phyloP scores from a whole-genome alignment of 208 protist genomes.

The Trypanosoma cruzi region DNA sequence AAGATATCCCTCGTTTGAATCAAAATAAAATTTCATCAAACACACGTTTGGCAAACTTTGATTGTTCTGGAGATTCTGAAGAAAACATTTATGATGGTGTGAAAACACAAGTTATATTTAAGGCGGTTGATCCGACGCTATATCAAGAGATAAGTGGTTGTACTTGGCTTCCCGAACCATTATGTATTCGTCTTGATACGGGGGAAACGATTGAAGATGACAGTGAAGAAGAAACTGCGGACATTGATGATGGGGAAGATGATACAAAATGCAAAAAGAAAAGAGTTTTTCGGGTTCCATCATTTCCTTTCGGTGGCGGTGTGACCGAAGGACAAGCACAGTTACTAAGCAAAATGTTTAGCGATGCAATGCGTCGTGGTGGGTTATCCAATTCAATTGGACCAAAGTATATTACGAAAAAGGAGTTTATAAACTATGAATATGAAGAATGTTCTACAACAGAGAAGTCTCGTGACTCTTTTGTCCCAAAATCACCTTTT shows the following conservation, averaged over 20 bases:
- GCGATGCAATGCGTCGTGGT: slow-evolving; percentile 24
- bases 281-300: slow-evolving; percentile 67
- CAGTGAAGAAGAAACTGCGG: slow-evolving; percentile 36
- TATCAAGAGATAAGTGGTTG: slow-evolving; percentile 67
- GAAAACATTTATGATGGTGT: slow-evolving; percentile 77
- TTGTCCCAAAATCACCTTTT: slow-evolving; percentile 71
- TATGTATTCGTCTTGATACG: slow-evolving; percentile 44
- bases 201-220: slow-evolving; percentile 26
- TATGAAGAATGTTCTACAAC: slow-evolving; percentile 48
- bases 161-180: slow-evolving; percentile 76
- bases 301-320: slow-evolving; percentile 87
- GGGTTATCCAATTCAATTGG: slow-evolving; percentile 29
- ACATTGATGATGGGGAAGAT: slow-evolving; percentile 24
- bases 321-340: slow-evolving; percentile 66
- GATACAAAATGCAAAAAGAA: slow-evolving; percentile 5
- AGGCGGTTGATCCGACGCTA: slow-evolving; percentile 55
- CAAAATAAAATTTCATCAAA: slow-evolving; percentile 6
- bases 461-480: slow-evolving; percentile 36
- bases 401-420: slow-evolving; percentile 46
- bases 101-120: slow-evolving; percentile 75
- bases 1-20: neutral
- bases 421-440: slow-evolving; percentile 35
- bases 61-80: slow-evolving; percentile 41
- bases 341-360: slow-evolving; percentile 55
- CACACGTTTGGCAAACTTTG: slow-evolving; percentile 2